A percentile compares a stretch with the other conserved stretches of the same genome.
phyloP scores from a whole-genome alignment of 306 rosid species.

The Begonia fuchsioides region DNA sequence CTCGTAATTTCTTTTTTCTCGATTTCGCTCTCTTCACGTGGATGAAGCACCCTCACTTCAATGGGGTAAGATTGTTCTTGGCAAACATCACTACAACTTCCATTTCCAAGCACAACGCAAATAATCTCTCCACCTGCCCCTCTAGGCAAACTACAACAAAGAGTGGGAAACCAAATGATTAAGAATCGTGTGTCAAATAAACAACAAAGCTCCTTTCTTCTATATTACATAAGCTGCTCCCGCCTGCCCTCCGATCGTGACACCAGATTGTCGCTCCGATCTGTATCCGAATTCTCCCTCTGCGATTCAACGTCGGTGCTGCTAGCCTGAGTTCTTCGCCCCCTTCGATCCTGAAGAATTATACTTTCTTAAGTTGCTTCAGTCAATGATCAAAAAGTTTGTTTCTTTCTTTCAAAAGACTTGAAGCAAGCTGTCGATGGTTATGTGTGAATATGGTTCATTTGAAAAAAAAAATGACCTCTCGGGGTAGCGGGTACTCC shows the following conservation, averaged over 20 bases:
- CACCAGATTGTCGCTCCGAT: conserved; percentile 47
- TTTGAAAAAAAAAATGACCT: conserved; percentile 32
- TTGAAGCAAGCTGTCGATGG: too few relatives aligned
- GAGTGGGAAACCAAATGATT: conserved; percentile 29
- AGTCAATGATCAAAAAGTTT: not conserved
- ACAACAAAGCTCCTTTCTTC: not conserved
- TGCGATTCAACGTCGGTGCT: conserved; percentile 69
- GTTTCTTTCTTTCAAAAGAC: not conserved
- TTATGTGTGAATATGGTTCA: too few relatives aligned
- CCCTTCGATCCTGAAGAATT: conserved; percentile 66
- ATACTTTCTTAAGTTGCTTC: not conserved
- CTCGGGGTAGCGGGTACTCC: conserved; percentile 76
- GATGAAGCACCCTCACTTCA: too few relatives aligned
- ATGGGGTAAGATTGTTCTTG: too few relatives aligned
- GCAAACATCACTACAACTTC: conserved; percentile 18
- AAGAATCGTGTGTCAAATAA: conserved; percentile 2
- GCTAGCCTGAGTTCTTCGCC: conserved; percentile 43
- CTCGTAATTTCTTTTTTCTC: too few relatives aligned
- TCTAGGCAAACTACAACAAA: conserved; percentile 11
- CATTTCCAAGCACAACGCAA: conserved; percentile 39
- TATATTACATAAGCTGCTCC: conserved; percentile 20
- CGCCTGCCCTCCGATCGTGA: conserved; percentile 47
- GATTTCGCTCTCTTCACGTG: too few relatives aligned
- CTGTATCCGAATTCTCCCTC: conserved; percentile 62
- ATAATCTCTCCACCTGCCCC: conserved; percentile 34